Base-by-base conservation (phyloP, 73 alveolate species). In the Uronychia binucleata region DNA sequence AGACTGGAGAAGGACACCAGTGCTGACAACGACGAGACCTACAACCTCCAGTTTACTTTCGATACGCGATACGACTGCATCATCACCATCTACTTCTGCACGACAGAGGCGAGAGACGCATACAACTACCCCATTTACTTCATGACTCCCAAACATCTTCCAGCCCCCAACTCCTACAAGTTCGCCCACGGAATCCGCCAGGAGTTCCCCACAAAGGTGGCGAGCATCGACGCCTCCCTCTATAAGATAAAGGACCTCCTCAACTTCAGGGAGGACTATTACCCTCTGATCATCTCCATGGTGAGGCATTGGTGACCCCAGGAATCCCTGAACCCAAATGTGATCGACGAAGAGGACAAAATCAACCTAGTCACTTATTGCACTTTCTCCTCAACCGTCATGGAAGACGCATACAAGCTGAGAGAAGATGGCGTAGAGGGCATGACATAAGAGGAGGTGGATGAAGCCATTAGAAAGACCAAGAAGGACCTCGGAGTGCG, bases 51-150 rank as follows among this genome's bases (percentile, higher is more conserved):
- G n/a, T 81, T 81, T 34, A 32, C 29, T n/a, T 81, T 34, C 75
- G 88, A 81, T 29, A 25, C 79, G n/a, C 26, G 28, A 33, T 57
- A 81, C 30, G 88, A 81, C 28, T 81, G 88, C 14, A 58, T 81
- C 33, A 81, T 81, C 1, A 81, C 88, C 30, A 58, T 81, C 31
- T 81, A 81, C 77, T 59, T 81, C 76, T 81, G 88, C 29, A 67
- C 77, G 5, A 81, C 88, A 1, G 88, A 81, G 58, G 88, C 79
- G 19, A 81, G 88, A 59, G 88, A 81, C 60, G 79, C 88, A 14
- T 81, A 81, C 57, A 81, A 81, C 88, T 81, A 81, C 81, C 88
- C 88, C 1, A 67, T 81, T 34, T 81, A 81, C 31, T 81, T 81
- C 79, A 26, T 81, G 75, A 81, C 88, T 11, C 81, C 88, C 28